Evolutionary conservation across 2,329 filamentous ascomycete species (phyloP).

Genomic region (Lasiodiplodia sp.): DNA sequence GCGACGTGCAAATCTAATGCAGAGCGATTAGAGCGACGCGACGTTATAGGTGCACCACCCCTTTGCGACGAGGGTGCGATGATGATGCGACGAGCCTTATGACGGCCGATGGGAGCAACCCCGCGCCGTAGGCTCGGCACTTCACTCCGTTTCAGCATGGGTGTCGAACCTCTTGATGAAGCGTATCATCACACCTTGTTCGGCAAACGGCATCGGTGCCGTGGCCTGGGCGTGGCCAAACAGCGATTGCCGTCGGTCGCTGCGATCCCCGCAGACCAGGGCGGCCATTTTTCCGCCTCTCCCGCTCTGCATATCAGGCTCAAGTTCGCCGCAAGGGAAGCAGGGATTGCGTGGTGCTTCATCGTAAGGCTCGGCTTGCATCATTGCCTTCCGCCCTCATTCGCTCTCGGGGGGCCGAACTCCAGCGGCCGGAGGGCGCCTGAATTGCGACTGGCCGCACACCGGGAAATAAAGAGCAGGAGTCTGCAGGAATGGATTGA

Average conservation of each 20-base stretch:
- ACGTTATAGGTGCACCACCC: no score
- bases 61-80: no score
- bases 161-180: no score
- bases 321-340: background rate
- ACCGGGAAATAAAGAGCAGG: background rate
- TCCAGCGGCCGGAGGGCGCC: background rate
- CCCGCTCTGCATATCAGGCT: background rate
- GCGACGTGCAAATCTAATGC: no score
- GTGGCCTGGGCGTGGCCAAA: no score
- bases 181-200: background rate
- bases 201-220: background rate
- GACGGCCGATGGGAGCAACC: no score
- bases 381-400: constrained; percentile 3
- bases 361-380: constrained; percentile 16
- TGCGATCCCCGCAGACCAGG: background rate
- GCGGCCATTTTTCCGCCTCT: background rate
- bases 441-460: background rate
- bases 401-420: background rate
- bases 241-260: background rate
- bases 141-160: no score
- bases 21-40: no score
- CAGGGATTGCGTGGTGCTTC: background rate
- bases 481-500: background rate
- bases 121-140: no score
- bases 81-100: no score